Evolutionary conservation across 2,329 filamentous ascomycete genomes (phyloP).

Genomic region (Rasamsonia emersonii): DNA sequence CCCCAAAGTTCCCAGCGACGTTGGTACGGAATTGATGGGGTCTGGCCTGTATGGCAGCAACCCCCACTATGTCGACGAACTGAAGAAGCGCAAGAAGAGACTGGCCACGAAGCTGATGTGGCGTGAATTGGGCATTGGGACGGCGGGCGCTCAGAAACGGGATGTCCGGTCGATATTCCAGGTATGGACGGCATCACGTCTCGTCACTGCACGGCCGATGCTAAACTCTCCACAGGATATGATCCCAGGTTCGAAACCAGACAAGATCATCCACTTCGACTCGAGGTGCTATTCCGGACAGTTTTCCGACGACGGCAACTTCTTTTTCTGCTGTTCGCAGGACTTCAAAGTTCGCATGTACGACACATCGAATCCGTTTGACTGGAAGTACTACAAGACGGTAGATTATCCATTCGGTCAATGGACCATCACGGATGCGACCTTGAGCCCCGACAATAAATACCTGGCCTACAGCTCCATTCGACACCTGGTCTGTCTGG

Average conservation of each 20-base stretch:
- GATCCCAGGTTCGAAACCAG: slow-evolving; percentile 67
- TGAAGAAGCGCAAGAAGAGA: slow-evolving; percentile 49
- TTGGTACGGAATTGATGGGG: slow-evolving; percentile 69
- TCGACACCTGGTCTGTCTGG: slow-evolving; percentile 71
- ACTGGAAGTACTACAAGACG: slow-evolving; percentile 94
- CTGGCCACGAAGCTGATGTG: slow-evolving; percentile 66
- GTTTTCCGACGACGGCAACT: slow-evolving; percentile 94
- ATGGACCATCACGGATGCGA: slow-evolving; percentile 95
- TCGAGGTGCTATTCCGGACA: slow-evolving; percentile 87
- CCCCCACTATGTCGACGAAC: slow-evolving; percentile 44
- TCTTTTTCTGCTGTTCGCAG: slow-evolving; percentile 87
- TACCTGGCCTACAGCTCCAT: slow-evolving; percentile 91
- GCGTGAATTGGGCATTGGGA: slow-evolving; percentile 67
- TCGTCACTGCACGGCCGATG: slow-evolving; percentile 4
- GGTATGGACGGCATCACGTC: slow-evolving; percentile 31
- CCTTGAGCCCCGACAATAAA: slow-evolving; percentile 81
- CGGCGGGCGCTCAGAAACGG: slow-evolving; percentile 48
- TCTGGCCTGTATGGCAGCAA: slow-evolving; percentile 71
- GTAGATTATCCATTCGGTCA: slow-evolving; percentile 76
- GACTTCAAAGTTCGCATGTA: slow-evolving; percentile 96
- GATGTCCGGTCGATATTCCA: slow-evolving; percentile 63
- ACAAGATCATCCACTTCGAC: slow-evolving; percentile 82
- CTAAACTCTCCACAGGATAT: slow-evolving; percentile 46
- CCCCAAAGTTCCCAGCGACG: slow-evolving; percentile 74
- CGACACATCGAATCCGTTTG: slow-evolving; percentile 88